phyloP scores from a whole-genome alignment of 495 filamentous ascomycete species.

The Gamarada debralockiae region DNA sequence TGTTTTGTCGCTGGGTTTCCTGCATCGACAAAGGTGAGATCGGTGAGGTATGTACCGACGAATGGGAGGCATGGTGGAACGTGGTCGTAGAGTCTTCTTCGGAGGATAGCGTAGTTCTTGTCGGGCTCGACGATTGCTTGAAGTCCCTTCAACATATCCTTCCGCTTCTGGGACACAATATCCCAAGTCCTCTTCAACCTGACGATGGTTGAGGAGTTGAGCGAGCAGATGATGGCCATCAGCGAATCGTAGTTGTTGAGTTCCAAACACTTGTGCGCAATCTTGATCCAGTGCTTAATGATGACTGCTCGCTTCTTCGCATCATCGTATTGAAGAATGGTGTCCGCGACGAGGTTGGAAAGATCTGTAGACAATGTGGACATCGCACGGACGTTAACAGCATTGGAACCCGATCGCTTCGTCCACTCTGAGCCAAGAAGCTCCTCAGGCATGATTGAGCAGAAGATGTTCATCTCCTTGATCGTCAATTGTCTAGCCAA shows the following conservation, averaged over 20 bases:
- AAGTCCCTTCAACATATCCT: constrained; percentile 70
- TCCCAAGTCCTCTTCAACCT: constrained; percentile 97
- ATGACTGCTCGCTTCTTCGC: constrained; percentile 84
- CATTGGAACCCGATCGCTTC: constrained; percentile 71
- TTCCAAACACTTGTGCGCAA: constrained; percentile 79
- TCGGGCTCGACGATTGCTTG: constrained; percentile 81
- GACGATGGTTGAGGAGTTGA: constrained; percentile 86
- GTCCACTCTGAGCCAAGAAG: constrained; percentile 93
- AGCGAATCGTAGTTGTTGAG: constrained; percentile 95
- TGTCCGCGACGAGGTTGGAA: constrained; percentile 92
- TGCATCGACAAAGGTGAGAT: constrained; percentile 81
- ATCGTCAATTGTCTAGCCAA: constrained; percentile 90
- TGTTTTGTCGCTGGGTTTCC: constrained; percentile 81
- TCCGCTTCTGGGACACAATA: constrained; percentile 78
- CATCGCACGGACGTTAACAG: constrained; percentile 94
- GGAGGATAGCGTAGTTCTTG: constrained; percentile 88
- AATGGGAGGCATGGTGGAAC: constrained; percentile 94
- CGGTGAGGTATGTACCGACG: constrained; percentile 94
- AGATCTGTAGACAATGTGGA: constrained; percentile 87
- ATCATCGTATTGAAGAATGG: constrained; percentile 80
- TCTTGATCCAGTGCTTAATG: constrained; percentile 99
- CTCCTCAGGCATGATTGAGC: constrained; percentile 88
- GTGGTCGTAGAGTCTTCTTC: constrained; percentile 79
- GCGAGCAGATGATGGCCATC: constrained; percentile 92
- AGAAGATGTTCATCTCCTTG: constrained; percentile 91